Percentiles rank a stretch among this genome's conserved stretches.
phyloP scores from a whole-genome alignment of 2,329 filamentous ascomycete genomes.

The Cytospora paraplurivora region DNA sequence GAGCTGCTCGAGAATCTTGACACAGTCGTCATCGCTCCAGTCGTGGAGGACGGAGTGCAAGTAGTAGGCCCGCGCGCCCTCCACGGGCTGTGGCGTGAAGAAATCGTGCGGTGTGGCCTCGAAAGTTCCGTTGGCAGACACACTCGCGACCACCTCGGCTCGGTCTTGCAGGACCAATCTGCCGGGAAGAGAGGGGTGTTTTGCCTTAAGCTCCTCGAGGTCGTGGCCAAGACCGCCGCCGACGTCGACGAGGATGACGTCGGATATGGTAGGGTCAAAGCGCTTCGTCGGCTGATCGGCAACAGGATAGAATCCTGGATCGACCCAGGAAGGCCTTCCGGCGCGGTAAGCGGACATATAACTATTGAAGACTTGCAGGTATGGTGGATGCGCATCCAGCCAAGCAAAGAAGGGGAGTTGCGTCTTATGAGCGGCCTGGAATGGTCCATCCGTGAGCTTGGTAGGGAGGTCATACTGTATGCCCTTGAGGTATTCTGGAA shows the following conservation, averaged over 20 bases:
- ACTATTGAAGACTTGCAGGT: constrained; percentile 39
- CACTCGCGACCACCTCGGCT: constrained; percentile 39
- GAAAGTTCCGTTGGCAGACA: constrained; percentile 31
- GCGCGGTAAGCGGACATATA: constrained; percentile 44
- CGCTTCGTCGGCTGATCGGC: constrained; percentile 11
- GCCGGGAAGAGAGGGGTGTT: constrained; percentile 17
- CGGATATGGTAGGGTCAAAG: constrained; percentile 8
- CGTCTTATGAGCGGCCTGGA: constrained; percentile 40
- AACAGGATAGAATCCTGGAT: constrained; percentile 34
- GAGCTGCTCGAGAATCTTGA: constrained; percentile 20
- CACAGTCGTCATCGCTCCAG: constrained; percentile 32
- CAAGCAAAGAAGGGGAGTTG: constrained; percentile 41
- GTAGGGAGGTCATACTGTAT: constrained; percentile 37
- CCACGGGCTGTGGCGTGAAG: constrained; percentile 44
- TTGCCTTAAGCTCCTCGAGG: constrained; percentile 20
- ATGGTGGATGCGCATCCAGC: constrained; percentile 40
- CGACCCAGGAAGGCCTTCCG: constrained; percentile 42
- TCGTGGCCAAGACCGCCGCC: constrained; percentile 30
- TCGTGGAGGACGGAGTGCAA: constrained; percentile 38
- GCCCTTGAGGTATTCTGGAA: constrained; percentile 39
- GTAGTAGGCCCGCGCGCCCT: constrained; percentile 39
- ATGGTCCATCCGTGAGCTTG: constrained; percentile 36
- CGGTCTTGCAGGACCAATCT: constrained; percentile 43
- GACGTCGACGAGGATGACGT: constrained; percentile 27
- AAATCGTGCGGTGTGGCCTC: constrained; percentile 40